phyloP scores from a whole-genome alignment of 345 rosid genomes.

The Eucalyptus tenuipes region DNA sequence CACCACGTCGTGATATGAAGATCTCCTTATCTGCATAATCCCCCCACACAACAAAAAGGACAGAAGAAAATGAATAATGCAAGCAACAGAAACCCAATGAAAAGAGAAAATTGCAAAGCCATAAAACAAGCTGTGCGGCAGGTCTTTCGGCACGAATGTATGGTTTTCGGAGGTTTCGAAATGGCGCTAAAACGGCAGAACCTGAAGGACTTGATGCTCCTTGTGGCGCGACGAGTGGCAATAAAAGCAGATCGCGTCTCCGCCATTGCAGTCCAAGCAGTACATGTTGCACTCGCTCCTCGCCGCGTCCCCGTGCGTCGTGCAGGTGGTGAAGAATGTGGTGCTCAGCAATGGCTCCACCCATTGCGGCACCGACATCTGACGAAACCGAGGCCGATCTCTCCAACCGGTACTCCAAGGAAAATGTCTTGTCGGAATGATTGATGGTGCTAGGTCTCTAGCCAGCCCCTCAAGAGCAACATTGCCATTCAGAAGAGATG shows the following conservation, averaged over 20 bases:
- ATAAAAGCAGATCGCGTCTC: conserved; percentile 66
- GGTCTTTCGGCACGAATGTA: neutral
- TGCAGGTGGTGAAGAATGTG: conserved; percentile 52
- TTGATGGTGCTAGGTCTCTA: neutral
- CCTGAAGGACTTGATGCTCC: conserved; percentile 81
- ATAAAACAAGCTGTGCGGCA: neutral
- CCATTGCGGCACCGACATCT: conserved; percentile 75
- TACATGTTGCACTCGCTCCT: conserved; percentile 84
- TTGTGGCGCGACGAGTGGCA: conserved; percentile 74
- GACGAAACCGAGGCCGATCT: neutral
- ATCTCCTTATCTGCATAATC: conserved; percentile 53
- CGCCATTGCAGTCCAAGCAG: conserved; percentile 59
- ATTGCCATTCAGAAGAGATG: neutral
- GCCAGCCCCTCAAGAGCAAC: neutral
- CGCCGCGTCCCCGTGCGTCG: conserved; percentile 45
- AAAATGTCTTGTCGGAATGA: neutral
- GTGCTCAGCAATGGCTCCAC: conserved; percentile 54
- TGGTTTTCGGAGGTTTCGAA: neutral
- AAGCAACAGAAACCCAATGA: neutral
- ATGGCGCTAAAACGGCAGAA: neutral
- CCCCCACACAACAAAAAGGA: neutral
- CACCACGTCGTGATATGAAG: conserved; percentile 89
- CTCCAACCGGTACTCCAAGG: neutral
- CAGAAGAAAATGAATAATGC: neutral
- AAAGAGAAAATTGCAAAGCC: neutral